Conservation (phyloP, 2,329 filamentous ascomycete genomes). For the Cercospora brassicicola region DNA sequence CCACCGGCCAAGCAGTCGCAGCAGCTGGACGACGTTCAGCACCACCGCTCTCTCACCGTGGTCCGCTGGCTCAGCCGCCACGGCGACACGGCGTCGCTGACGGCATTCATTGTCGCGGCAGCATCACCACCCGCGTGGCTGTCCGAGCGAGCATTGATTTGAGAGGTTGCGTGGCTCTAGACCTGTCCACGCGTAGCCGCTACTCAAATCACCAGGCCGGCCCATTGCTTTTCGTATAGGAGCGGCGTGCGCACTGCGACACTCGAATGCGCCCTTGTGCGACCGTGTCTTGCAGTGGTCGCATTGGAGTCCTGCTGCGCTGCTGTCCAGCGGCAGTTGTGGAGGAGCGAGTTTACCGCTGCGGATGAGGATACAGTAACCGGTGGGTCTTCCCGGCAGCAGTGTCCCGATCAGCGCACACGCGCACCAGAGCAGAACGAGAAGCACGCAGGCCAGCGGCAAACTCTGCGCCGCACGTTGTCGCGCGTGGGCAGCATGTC, state of each 20-base stretch:
- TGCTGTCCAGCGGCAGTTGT: background rate
- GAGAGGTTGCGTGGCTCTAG: background rate
- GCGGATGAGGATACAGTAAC: background rate
- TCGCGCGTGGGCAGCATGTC: background rate
- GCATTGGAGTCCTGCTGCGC: background rate
- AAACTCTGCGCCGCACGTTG: background rate
- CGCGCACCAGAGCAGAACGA: background rate
- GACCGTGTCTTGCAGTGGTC: background rate
- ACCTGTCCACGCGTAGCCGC: background rate
- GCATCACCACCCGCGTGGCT: background rate
- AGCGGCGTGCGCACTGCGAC: background rate
- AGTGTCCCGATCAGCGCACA: background rate
- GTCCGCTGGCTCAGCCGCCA: background rate
- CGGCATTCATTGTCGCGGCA: background rate
- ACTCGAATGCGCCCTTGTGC: background rate
- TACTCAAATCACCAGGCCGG: background rate
- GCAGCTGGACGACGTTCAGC: background rate
- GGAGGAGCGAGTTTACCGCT: background rate
- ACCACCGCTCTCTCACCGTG: background rate
- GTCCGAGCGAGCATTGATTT: background rate
- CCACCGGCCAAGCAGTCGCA: background rate
- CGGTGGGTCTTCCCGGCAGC: constrained; percentile 4
- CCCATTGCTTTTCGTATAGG: background rate
- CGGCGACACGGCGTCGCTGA: background rate
- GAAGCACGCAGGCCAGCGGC: background rate